Evolutionary conservation across 768 basidiomycete genomes (phyloP), one percentile per base, ranked within the genome.

Genomic region (Strobilomyces dryophilus): DNA sequence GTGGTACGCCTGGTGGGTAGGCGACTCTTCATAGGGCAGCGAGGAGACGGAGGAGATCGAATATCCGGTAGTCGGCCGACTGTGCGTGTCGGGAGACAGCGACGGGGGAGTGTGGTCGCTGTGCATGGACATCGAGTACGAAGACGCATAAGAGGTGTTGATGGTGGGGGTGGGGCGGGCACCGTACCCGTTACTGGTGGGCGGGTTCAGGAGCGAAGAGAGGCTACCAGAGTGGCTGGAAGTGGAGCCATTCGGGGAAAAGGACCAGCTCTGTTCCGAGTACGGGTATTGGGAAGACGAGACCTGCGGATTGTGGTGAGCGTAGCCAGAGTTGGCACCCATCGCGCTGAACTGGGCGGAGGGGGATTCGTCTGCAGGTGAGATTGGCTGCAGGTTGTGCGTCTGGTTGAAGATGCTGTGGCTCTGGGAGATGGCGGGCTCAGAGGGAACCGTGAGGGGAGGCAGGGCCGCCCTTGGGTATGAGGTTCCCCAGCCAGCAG

Each of bases 31-130:
- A 68, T 89, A 88, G 0, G 84, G 78, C 58, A 89, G 65, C 18
- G 87, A 89, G 1, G 85, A 87, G 58, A 90, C 87, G 12, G 87
- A 89, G 2, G 87, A 85, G 51, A 90, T 88, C 36, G 90, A 91
- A 68, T 92, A 92, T 17, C 90, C 88, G 0, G 90, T 91, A 2
- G 85, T 86, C 1, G 90, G 90, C 47, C 90, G 83, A 69, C 87
- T 89, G 48, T 67, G 66, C 0, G 66, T 68, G 67, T 92, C 90
- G 6, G 90, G 90, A 4, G 90, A 92, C 58, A 89, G 68, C 8
- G 76, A 74, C 1, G 87, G 88, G 0, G 86, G 87, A 34, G 82
- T 82, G 60, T 85, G 83, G 55, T 84, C 82, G 40, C 77, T 76
- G 64, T 82, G 79, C 76, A 87, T 78, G 39, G 83, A 82, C 74